Base-by-base conservation (phyloP, 1,284 basidiomycete genomes). In the Sutorius eximius region DNA sequence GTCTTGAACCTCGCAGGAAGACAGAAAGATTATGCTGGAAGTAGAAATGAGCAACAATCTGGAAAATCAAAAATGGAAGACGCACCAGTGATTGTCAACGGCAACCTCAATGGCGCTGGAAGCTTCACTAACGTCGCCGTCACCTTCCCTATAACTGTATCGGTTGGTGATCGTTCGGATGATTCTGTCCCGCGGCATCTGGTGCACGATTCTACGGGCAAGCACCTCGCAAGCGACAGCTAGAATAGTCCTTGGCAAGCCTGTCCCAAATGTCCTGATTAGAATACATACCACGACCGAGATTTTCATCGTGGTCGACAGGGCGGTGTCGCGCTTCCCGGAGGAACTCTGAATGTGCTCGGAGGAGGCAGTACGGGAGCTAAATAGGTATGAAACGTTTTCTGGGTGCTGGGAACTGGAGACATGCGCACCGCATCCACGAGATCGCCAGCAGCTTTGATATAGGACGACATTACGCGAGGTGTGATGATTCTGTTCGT, bases 161-260 rank as follows among this genome's bases (percentile, higher is more conserved):
- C 95, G 82, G 6, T 83, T 86, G 9, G 87, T 86, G 85, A 95
- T 87, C 61, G 93, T 82, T 3, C 76, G 73, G 49, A 82, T 78
- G 27, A 93, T 72, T 49, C 80, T 80, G 49, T 93, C 90, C 7
- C 77, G 74, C 0, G 86, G 75, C 11, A 83, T 70, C 38, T 78
- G 71, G 67, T 94, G 91, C 11, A 95, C 79, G 49, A 95, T 85
- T 54, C 87, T 79, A 49, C 93, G 83, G 5, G 95, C 95, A 16
- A 97, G 75, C 2, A 92, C 89, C 72, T 97, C 94, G 64, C 94
- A 96, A 3, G 94, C 89, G 32, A 81, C 79, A 44, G 89, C 92
- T 87, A 52, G 30, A 36, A 46, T 22, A 51, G 48, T 33, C 22
- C 16, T 34, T 40, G 33, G 45, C 15, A 16, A 49, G 30, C 20